phyloP scores from a whole-genome alignment of 169 alveolate genomes.

The Cryptosporidium tyzzeri region DNA sequence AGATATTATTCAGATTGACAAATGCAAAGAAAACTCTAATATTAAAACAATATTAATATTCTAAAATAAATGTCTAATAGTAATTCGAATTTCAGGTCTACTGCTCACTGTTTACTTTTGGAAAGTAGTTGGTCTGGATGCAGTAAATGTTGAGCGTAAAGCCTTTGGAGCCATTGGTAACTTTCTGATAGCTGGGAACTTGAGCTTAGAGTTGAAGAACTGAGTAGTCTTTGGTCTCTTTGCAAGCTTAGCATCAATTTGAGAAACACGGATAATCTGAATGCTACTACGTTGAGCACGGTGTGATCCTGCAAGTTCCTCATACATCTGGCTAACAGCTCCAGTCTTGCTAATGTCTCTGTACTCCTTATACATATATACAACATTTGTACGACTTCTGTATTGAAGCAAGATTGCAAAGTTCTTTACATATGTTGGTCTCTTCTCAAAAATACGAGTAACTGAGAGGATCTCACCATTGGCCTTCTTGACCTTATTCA shows the following conservation, averaged over 20 bases:
- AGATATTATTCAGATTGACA: neutral
- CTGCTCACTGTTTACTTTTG: conserved; percentile 70
- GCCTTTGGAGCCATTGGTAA: conserved; percentile 87
- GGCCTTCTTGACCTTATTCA: conserved; percentile 94
- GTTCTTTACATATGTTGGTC: conserved; percentile 93
- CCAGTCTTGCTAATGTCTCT: conserved; percentile 95
- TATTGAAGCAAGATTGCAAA: conserved; percentile 97
- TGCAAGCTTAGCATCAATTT: conserved; percentile 85
- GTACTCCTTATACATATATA: conserved; percentile 99
- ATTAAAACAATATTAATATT: conserved; percentile 38
- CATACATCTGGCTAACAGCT: conserved; percentile 96
- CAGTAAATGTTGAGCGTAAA: conserved; percentile 86
- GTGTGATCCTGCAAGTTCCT: conserved; percentile 98
- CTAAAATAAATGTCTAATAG: conserved; percentile 18
- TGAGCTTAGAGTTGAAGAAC: conserved; percentile 87
- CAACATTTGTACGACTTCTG: conserved; percentile 97
- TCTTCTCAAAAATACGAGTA: conserved; percentile 89
- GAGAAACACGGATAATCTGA: conserved; percentile 91
- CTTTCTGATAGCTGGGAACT: conserved; percentile 91
- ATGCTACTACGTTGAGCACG: conserved; percentile 95
- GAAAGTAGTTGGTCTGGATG: conserved; percentile 87
- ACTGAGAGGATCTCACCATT: conserved; percentile 97
- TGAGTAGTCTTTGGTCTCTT: conserved; percentile 89
- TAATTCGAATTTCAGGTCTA: neutral
- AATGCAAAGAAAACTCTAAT: neutral